phyloP scores from a whole-genome alignment of 768 basidiomycete genomes.

The Favolaschia claudopus region DNA sequence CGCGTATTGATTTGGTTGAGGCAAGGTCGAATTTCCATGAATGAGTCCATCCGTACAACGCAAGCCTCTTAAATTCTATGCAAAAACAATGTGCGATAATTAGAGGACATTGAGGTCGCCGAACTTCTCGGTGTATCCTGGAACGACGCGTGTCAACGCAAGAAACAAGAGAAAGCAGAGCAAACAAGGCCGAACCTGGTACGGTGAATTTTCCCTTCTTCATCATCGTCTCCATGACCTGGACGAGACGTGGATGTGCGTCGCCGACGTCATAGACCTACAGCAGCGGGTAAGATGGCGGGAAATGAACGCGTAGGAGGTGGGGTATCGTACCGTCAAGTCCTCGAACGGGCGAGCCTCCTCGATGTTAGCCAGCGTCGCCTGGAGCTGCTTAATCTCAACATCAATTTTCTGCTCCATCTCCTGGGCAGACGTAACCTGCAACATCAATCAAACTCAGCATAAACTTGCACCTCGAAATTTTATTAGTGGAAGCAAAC shows the following conservation, averaged over 20 bases:
- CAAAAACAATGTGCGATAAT: constrained; percentile 34
- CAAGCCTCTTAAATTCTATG: constrained; percentile 18
- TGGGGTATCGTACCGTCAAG: constrained; percentile 76
- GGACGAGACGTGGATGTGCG: constrained; percentile 90
- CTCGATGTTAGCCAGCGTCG: constrained; percentile 96
- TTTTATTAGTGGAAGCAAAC: constrained; percentile 42
- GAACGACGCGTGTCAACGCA: constrained; percentile 3
- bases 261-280: constrained; percentile 90
- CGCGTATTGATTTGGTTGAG: constrained; percentile 10
- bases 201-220: constrained; percentile 99
- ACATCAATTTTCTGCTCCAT: constrained; percentile 89
- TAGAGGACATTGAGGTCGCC: constrained; percentile 94
- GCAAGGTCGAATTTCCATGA: no score
- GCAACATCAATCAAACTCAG: constrained; percentile 8
- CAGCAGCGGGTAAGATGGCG: background rate
- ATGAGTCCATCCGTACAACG: constrained; percentile 7
- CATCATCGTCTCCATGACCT: constrained; percentile 93
- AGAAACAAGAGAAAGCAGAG: background rate
- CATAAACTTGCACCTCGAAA: no score
- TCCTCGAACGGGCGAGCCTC: constrained; percentile 97
- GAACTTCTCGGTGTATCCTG: constrained; percentile 95
- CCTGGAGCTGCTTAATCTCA: constrained; percentile 90
- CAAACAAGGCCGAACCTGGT: constrained; percentile 65
- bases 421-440: constrained; percentile 91
- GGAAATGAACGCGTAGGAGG: background rate